These are phyloP conservation scores for Datisca glomerata DNA, from an alignment of 306 rosid species.

Conservation along the genomic window DNA sequence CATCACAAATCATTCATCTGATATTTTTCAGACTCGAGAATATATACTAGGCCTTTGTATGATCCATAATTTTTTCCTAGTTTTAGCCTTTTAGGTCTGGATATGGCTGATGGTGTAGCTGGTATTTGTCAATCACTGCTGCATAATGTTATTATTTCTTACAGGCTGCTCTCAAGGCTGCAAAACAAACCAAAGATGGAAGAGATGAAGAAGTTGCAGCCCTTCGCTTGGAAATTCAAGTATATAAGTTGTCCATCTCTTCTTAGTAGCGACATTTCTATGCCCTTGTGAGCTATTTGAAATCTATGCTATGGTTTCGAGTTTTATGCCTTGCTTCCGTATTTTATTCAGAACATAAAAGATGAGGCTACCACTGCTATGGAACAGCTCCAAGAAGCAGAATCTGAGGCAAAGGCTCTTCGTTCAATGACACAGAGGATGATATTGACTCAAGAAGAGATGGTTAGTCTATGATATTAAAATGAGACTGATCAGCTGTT, in stretches of 20 bases:
- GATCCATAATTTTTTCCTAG: not conserved
- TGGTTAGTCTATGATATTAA: conserved; percentile 47
- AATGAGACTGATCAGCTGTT: too few relatives aligned
- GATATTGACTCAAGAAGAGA: conserved; percentile 98
- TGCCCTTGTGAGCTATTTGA: conserved; percentile 9
- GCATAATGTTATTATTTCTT: conserved; percentile 19
- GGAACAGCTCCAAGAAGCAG: conserved; percentile 80
- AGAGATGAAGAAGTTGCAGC: conserved; percentile 62
- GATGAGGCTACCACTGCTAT: conserved; percentile 61
- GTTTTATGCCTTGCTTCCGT: conserved; percentile 7
- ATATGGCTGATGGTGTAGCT: too few relatives aligned
- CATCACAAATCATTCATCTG: conserved; percentile 10
- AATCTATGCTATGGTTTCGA: conserved; percentile 8
- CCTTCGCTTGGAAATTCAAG: conserved; percentile 82
- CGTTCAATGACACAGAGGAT: conserved; percentile 89
- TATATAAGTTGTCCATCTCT: conserved; percentile 13
- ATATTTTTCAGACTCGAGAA: conserved; percentile 12
- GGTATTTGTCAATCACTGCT: conserved; percentile 15
- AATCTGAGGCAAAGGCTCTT: conserved; percentile 82
- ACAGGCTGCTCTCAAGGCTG: conserved; percentile 96
- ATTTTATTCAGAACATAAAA: conserved; percentile 53
- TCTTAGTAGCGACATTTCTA: too few relatives aligned
- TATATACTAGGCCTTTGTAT: conserved; percentile 9
- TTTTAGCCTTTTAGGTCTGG: not conserved
- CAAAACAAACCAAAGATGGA: conserved; percentile 63